Evolutionary conservation across 1,139 yeast genomes (phyloP).

Genomic region (Casaregolazyma suthepensis): DNA sequence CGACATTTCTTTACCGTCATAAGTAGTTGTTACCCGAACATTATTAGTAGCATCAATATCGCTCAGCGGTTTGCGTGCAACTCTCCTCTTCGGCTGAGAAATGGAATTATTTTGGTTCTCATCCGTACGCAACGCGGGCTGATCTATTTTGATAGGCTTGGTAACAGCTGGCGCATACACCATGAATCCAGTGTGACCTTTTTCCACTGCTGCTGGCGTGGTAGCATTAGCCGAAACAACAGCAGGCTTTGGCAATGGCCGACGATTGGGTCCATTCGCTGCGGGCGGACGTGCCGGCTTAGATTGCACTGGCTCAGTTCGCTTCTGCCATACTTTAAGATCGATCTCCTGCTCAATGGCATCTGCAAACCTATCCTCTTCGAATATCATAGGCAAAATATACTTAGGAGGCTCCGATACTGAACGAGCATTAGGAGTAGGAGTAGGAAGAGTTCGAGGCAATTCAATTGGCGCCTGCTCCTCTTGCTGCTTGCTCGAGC

Average conservation of each 20-base stretch:
- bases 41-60: background rate
- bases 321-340: slow-evolving; percentile 14
- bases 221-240: slow-evolving; percentile 6
- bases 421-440: background rate
- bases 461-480: background rate
- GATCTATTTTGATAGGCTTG: background rate
- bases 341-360: slow-evolving; percentile 34
- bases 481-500: background rate
- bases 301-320: slow-evolving; percentile 4
- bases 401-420: slow-evolving; percentile 11
- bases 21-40: slow-evolving; percentile 7
- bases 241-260: slow-evolving; percentile 5
- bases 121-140: background rate
- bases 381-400: slow-evolving; percentile 34
- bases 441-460: background rate
- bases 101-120: background rate
- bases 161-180: background rate
- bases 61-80: background rate
- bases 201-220: slow-evolving; percentile 1
- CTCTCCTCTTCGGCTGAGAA: background rate
- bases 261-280: background rate
- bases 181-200: slow-evolving; percentile 7
- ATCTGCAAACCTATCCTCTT: slow-evolving; percentile 36
- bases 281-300: slow-evolving; percentile 1
- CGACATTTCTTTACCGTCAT: slow-evolving; percentile 9